phyloP scores from a whole-genome alignment of 805 yeast species.

The Vanderwaltozyma yarrowii region DNA sequence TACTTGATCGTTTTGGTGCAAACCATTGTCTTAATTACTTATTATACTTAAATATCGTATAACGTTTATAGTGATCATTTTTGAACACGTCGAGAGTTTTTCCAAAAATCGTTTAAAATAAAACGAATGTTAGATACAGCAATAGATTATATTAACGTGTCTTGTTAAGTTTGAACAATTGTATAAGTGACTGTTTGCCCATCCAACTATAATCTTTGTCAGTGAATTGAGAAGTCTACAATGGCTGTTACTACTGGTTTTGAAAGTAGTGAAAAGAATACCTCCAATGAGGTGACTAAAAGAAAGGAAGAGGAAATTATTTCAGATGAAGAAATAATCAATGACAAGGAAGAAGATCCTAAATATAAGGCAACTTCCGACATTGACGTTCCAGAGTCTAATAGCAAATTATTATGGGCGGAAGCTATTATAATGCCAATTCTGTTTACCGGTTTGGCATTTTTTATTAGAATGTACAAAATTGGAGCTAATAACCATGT shows the following conservation, averaged over 20 bases:
- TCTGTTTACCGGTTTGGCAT: conserved; percentile 35
- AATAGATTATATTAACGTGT: too few species aligned
- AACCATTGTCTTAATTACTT: too few species aligned
- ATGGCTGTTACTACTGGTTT: conserved; percentile 19
- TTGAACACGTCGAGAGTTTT: conserved; percentile 8
- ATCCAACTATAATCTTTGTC: not conserved
- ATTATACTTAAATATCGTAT: too few species aligned
- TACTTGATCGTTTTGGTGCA: too few species aligned
- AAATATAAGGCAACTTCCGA: conserved; percentile 5
- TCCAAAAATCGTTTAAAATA: not conserved
- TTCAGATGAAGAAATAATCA: conserved; percentile 1
- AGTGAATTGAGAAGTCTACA: not conserved
- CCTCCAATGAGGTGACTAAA: conserved; percentile 5
- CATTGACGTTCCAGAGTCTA: not conserved
- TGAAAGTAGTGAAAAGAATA: conserved; percentile 8
- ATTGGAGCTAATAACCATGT: conserved; percentile 50
- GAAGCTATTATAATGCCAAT: conserved; percentile 36
- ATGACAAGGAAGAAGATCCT: conserved; percentile 14
- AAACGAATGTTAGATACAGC: too few species aligned
- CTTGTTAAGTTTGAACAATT: too few species aligned
- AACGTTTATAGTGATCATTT: conserved; percentile 1
- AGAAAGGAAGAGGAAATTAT: conserved; percentile 3
- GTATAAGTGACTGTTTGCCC: too few species aligned
- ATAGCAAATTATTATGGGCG: conserved; percentile 7
- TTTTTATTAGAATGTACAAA: conserved; percentile 48